Conservation (phyloP, 2,329 filamentous ascomycete species). For the Ceratocystis huliohia region DNA sequence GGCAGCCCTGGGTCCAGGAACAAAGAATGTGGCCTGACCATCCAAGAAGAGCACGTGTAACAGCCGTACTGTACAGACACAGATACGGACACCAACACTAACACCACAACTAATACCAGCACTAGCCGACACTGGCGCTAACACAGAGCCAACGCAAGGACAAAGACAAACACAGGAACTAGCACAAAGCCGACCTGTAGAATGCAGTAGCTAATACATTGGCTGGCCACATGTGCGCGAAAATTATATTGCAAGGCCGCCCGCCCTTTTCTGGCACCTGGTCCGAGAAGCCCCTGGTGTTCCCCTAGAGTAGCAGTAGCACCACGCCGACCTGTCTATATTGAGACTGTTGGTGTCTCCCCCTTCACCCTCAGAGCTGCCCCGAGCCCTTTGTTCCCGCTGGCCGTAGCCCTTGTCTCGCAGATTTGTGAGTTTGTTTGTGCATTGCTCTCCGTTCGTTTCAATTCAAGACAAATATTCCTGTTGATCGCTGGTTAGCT, state of each 20-base stretch:
- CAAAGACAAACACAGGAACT: not conserved
- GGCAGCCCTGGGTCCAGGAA: not conserved
- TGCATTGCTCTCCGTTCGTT: not conserved
- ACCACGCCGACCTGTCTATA: not conserved
- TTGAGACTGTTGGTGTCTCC: no score
- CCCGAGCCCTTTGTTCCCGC: no score
- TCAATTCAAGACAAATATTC: slow-evolving; percentile 1
- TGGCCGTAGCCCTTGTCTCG: no score
- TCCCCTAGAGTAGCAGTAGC: not conserved
- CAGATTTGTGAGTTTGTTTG: no score
- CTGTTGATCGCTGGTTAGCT: not conserved
- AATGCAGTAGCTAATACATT: slow-evolving; percentile 7
- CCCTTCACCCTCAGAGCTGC: no score
- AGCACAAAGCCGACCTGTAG: not conserved
- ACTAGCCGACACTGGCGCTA: no score
- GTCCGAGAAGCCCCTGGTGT: no score
- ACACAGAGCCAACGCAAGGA: no score
- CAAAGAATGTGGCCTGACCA: not conserved
- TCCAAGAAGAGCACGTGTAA: not conserved
- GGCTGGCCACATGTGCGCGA: slow-evolving; percentile 5
- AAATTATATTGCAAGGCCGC: not conserved
- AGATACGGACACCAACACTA: no score
- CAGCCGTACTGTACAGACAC: not conserved
- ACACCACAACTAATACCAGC: not conserved
- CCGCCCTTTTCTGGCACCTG: not conserved